Evolutionary conservation across 2,329 filamentous ascomycete genomes (phyloP).

Genomic region (Diaporthe aspalathi): DNA sequence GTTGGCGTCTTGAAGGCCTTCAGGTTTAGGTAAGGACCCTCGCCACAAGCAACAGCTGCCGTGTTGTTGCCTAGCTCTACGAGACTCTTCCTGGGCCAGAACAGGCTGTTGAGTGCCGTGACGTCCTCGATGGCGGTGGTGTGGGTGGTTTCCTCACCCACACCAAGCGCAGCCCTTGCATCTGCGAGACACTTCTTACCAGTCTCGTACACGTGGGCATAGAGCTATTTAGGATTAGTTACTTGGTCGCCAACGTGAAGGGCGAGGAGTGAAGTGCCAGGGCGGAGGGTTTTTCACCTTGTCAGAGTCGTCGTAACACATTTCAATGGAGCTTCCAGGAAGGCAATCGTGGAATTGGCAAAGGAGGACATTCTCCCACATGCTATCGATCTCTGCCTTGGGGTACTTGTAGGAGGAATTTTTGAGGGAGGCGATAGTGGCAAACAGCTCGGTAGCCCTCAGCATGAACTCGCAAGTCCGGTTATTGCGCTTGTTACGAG

Average conservation of each 20-base stretch:
- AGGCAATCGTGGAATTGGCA: constrained; percentile 99
- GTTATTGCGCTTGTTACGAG: constrained; percentile 97
- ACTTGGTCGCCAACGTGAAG: neutral
- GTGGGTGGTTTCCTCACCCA: constrained; percentile 56
- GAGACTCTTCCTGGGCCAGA: constrained; percentile 84
- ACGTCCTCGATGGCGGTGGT: constrained; percentile 59
- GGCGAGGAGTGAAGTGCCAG: neutral
- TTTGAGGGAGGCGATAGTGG: constrained; percentile 84
- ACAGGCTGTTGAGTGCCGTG: constrained; percentile 83
- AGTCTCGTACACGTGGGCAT: constrained; percentile 82
- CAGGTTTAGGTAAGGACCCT: constrained; percentile 63
- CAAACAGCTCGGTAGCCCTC: constrained; percentile 87
- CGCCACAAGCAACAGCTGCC: constrained; percentile 67
- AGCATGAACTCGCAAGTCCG: constrained; percentile 86
- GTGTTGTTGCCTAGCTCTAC: constrained; percentile 67
- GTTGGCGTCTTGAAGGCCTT: constrained; percentile 60
- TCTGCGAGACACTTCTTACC: constrained; percentile 79
- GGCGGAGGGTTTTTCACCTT: constrained; percentile 58
- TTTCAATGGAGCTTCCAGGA: constrained; percentile 93
- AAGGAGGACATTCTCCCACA: constrained; percentile 93
- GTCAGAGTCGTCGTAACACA: constrained; percentile 97
- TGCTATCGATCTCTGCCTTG: constrained; percentile 90
- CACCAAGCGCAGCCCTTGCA: constrained; percentile 74
- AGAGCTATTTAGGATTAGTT: constrained; percentile 64
- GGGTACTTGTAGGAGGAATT: constrained; percentile 85